A percentile compares a stretch with the other conserved stretches of the same genome.
phyloP scores from a whole-genome alignment of 164 flowering plant species.

The Taxillus chinensis region DNA sequence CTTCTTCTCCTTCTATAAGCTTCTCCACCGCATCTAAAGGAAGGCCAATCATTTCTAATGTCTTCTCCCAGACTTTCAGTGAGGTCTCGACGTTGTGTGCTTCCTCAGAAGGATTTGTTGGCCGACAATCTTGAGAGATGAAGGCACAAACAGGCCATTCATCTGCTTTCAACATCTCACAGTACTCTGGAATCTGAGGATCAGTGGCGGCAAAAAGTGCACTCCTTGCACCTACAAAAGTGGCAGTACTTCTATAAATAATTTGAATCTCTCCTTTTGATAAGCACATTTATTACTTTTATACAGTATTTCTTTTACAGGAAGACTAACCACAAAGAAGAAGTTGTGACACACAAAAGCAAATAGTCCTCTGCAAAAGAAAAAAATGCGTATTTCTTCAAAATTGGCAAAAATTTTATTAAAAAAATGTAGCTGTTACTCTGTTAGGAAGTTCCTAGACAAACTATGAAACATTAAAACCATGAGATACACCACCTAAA shows the following conservation, averaged over 20 bases:
- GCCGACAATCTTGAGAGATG: constrained; percentile 80
- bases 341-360: too few species aligned
- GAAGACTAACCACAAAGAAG: too few species aligned
- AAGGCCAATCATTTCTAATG: constrained; percentile 81
- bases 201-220: constrained; percentile 93
- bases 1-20: constrained; percentile 69
- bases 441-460: too few species aligned
- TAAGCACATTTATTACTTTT: too few species aligned
- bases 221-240: constrained; percentile 73
- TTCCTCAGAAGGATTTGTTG: constrained; percentile 90
- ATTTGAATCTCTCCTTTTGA: too few species aligned
- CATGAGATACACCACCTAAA: too few species aligned
- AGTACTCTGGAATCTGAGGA: constrained; percentile 80
- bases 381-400: too few species aligned
- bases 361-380: too few species aligned
- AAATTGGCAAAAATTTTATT: too few species aligned
- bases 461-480: too few species aligned
- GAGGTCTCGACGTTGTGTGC: constrained; percentile 71
- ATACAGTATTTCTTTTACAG: too few species aligned
- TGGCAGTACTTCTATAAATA: neutral
- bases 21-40: constrained; percentile 80
- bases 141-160: constrained; percentile 92
- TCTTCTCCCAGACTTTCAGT: constrained; percentile 79
- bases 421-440: too few species aligned
- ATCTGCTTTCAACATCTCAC: constrained; percentile 70